Evolutionary conservation across 805 yeast genomes (phyloP).

Genomic region (Suhomyces faveliae): DNA sequence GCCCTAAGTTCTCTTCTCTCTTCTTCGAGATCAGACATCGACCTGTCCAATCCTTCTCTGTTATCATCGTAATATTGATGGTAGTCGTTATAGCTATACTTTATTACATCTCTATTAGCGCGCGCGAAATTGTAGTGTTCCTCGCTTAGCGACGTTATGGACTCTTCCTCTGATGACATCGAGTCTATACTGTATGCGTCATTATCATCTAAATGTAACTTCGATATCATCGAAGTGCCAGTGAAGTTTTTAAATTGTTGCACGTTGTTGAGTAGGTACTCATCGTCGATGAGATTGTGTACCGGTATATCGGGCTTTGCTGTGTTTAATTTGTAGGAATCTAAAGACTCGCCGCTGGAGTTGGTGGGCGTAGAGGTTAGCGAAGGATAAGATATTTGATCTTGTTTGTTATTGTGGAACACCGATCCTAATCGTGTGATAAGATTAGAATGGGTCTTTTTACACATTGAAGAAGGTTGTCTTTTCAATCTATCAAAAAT

Average conservation of each 20-base stretch:
- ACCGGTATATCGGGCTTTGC: conserved; percentile 3
- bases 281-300: conserved; percentile 22
- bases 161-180: conserved; percentile 18
- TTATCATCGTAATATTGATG: conserved; percentile 11
- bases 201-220: conserved; percentile 14
- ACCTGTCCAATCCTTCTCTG: conserved; percentile 17
- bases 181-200: conserved; percentile 14
- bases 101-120: not conserved
- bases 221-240: conserved; percentile 9
- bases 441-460: not conserved
- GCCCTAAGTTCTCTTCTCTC: conserved; percentile 40
- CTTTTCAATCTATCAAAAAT: not conserved
- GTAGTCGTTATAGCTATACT: conserved; percentile 11
- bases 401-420: conserved; percentile 3
- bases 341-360: not conserved
- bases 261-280: conserved; percentile 23
- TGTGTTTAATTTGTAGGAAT: not conserved
- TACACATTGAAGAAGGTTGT: not conserved
- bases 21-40: conserved; percentile 17
- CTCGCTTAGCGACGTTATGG: conserved; percentile 10
- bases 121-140: conserved; percentile 5
- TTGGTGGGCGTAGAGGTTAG: not conserved
- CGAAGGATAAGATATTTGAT: not conserved
- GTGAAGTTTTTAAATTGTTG: conserved; percentile 13
- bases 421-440: conserved; percentile 12